Evolutionary conservation across 2,329 filamentous ascomycete genomes (phyloP), one percentile per base, ranked within the genome.

Genomic region (Tothia fuscella): DNA sequence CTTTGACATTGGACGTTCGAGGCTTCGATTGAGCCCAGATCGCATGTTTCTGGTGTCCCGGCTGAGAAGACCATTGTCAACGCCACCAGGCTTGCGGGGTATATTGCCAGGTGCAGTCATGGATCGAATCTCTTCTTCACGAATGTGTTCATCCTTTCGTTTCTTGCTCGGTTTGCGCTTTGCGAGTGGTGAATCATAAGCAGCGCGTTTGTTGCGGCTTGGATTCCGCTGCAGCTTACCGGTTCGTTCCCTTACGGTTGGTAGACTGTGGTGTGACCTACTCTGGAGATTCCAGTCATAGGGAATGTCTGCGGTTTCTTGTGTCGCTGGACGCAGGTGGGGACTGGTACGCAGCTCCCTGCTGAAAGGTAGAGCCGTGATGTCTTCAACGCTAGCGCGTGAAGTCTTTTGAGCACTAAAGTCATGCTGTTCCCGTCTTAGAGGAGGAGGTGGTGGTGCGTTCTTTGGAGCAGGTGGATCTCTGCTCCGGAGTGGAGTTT

Each of bases 71-170:
- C 72, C 72, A 57, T 71, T 74, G 7, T 16, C 25, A 46, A 78
- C 72, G 36, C 72, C 70, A 9, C 71, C 71, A 5, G 78, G 70
- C 39, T 82, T 74, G 41, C 68, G 71, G 14, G 67, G 62, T 46
- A 78, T 64, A 5, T 83, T 78, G 50, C 80, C 72, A 2, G 72
- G 69, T 46, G 76, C 74, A 54, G 76, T 82, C 82, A 95, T 84
- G 41, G 84, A 78, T 56, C 80, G 83, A 55, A 95, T 87, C 61
- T 94, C 86, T 47, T 84, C 84, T 61, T 94, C 88, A 44, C 89
- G 74, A 45, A 81, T 71, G 55, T 77, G 75, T 48, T 93, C 83
- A 50, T 80, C 79, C 53, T 80, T 78, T 51, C 80, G 76, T 62
- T 84, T 58, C 50, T 61, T 93, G 65, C 77, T 87, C 30, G 82